Percentiles rank a stretch among this genome's conserved stretches.
These are phyloP conservation scores for Immersiella caudata DNA, from an alignment of 495 filamentous ascomycete genomes.

Conservation along the genomic window DNA sequence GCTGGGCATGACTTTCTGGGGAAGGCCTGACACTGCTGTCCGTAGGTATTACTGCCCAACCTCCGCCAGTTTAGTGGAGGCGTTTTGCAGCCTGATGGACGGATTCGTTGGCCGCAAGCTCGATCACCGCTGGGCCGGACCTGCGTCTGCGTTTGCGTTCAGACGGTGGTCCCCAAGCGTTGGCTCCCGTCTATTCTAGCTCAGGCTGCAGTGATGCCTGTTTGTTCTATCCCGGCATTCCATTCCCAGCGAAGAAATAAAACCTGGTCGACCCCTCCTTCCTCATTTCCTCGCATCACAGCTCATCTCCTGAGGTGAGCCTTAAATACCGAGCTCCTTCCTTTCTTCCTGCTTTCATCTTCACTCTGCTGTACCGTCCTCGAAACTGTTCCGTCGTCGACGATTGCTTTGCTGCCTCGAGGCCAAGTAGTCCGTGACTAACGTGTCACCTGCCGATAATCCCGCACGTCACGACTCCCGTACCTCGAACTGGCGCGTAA, in stretches of 20 bases:
- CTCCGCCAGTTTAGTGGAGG: constrained; percentile 8
- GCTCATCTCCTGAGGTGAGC: constrained; percentile 6
- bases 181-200: background rate
- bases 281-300: constrained; percentile 22
- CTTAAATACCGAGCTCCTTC: constrained; percentile 13
- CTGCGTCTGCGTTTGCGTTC: constrained; percentile 12
- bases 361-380: background rate
- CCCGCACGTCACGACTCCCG: constrained; percentile 14
- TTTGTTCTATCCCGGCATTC: background rate
- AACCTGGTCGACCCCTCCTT: constrained; percentile 11
- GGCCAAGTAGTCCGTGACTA: background rate
- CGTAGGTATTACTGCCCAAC: constrained; percentile 40
- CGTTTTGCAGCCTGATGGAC: constrained; percentile 29
- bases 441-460: constrained; percentile 17
- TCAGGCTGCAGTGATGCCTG: constrained; percentile 13
- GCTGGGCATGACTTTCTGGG: constrained; percentile 27
- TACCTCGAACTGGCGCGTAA: background rate
- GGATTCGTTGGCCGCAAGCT: background rate
- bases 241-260: background rate
- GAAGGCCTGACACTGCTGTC: constrained; percentile 22
- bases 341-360: constrained; percentile 2
- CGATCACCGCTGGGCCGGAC: constrained; percentile 5
- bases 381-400: background rate
- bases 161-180: background rate
- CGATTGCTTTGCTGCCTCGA: background rate